Percentiles rank a stretch among this genome's conserved stretches.
Evolutionary conservation across 495 filamentous ascomycete species (phyloP).

Genomic region (Aspergillus incahuasiensis): DNA sequence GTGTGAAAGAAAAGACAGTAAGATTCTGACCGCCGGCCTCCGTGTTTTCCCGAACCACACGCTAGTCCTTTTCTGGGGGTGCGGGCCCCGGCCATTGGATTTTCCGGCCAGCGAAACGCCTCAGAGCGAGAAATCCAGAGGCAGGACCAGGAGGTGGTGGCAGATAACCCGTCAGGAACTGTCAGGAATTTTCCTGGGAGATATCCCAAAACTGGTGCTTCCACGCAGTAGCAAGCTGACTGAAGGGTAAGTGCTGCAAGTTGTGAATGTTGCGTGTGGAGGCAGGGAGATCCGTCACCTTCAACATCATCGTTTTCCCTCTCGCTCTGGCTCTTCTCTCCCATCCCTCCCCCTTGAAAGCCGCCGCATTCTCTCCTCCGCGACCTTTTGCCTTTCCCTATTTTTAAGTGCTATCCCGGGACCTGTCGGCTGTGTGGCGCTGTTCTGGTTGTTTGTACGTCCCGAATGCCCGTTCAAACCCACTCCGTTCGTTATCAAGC

Average conservation of each 20-base stretch:
- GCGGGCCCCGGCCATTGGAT: conserved; percentile 17
- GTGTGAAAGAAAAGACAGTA: conserved; percentile 29
- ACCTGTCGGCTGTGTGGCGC: conserved; percentile 4
- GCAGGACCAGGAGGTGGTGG: conserved; percentile 8
- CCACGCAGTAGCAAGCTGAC: background rate
- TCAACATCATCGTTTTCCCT: conserved; percentile 6
- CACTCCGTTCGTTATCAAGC: conserved; percentile 16
- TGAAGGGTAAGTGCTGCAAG: conserved; percentile 1
- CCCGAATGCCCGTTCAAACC: conserved; percentile 1
- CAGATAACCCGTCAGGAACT: conserved; percentile 1
- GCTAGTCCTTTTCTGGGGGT: conserved; percentile 18
- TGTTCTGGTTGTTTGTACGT: background rate
- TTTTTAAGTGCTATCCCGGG: background rate
- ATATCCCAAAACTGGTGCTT: background rate
- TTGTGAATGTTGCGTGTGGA: background rate
- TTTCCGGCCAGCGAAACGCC: conserved; percentile 13
- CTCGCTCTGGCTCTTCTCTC: conserved; percentile 1
- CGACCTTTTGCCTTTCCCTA: background rate
- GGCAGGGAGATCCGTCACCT: background rate
- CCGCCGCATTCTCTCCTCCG: conserved; percentile 4
- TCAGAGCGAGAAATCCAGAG: conserved; percentile 7
- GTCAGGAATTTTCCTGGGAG: background rate
- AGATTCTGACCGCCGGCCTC: conserved; percentile 13
- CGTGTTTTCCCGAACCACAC: conserved; percentile 27
- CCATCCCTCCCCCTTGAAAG: conserved; percentile 6